Evolutionary conservation across 176 grass and related monocot genomes (phyloP), one percentile per base, ranked within the genome.

Genomic region (Oryza officinalis): DNA sequence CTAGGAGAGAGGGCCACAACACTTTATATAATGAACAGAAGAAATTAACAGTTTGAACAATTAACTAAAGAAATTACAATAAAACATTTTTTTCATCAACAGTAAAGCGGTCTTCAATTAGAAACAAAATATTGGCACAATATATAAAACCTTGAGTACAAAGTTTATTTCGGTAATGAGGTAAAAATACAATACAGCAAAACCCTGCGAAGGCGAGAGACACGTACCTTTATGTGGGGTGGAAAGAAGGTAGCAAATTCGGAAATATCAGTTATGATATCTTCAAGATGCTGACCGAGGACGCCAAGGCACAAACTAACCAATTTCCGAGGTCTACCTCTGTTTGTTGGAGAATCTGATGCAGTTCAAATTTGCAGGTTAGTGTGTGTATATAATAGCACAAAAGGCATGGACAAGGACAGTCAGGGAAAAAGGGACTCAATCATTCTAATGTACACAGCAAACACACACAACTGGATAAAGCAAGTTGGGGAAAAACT

Each of bases 241-340:
- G 96, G 93, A 92, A 99, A 90, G 60, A 72, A 87, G 78, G 74
- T 75, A 40, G 86, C 69, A 10, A 96, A 85, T 70, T 99, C 96
- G 54, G 87, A 85, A 68, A 96, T 92, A 93, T 96, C 91, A 57
- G 77, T 20, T 43, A 90, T 87, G 59, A 99, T 93, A 66, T 99
- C 91, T 79, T 99, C 89, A 70, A 99, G 86, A 99, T 96, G 78
- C 86, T 94, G 73, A 25, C 96, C 96, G 10, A 99, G 91, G 73
- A 93, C 82, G 46, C 96, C 93, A 81, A 99, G 86, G 74, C 91
- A 99, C 63, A 99, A 26, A 84, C 86, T 96, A 14, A 99, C 83
- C 75, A 99, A 76, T 66, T 91, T 99, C 67, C 80, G 81, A 81
- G 93, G 93, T 66, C 80, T 90, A 18, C 40, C 44, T 78, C 84